Evolutionary conservation across 345 rosid species (phyloP).

Genomic region (Mallotus nudiflorus): DNA sequence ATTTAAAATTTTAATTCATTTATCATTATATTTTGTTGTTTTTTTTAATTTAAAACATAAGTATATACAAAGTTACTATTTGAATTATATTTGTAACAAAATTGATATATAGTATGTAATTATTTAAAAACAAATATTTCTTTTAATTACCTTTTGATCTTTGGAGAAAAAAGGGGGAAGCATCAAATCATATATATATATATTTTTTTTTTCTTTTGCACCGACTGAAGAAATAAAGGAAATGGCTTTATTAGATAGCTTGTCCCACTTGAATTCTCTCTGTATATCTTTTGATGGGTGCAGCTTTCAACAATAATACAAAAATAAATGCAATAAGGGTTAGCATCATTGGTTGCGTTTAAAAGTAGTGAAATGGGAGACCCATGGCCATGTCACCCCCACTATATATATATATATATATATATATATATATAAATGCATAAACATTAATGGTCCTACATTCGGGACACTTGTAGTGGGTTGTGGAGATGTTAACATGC

Average conservation of each 20-base stretch:
- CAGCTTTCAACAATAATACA: conserved; percentile 25
- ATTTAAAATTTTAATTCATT: too few relatives aligned
- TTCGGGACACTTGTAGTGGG: neutral
- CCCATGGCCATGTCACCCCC: conserved; percentile 36
- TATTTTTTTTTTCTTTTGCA: conserved; percentile 7
- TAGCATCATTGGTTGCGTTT: conserved; percentile 47
- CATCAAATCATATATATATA: neutral
- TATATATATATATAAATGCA: too few relatives aligned
- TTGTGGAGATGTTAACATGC: neutral
- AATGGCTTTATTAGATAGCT: conserved; percentile 19
- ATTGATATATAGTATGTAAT: too few relatives aligned
- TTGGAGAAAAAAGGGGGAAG: too few relatives aligned
- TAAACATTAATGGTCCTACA: too few relatives aligned
- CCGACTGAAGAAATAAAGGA: conserved; percentile 32
- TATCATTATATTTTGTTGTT: too few relatives aligned
- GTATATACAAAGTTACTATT: too few relatives aligned
- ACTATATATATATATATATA: neutral
- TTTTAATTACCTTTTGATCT: too few relatives aligned
- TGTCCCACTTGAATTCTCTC: conserved; percentile 41
- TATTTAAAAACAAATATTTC: too few relatives aligned
- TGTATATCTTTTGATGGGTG: conserved; percentile 4
- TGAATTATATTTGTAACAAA: too few relatives aligned
- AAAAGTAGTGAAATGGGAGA: conserved; percentile 28
- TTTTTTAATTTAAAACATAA: too few relatives aligned
- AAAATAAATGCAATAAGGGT: neutral